A percentile compares a stretch with the other conserved stretches of the same genome.
phyloP scores from a whole-genome alignment of 192 early-diverging fungal genomes.

The Phlyctochytrium planicorne region DNA sequence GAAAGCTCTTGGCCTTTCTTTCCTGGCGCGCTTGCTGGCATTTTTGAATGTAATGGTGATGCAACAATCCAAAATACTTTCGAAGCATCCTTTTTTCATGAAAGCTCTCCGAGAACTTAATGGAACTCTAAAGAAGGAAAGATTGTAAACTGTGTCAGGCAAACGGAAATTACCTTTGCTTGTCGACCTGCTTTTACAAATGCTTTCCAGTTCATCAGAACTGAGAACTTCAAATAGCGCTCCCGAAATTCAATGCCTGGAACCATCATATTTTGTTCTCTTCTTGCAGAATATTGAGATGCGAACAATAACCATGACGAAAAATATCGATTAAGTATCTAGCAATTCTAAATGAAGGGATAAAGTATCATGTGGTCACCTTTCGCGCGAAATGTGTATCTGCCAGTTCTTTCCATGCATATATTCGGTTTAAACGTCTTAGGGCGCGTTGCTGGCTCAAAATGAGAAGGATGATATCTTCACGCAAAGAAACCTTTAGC shows the following conservation, averaged over 20 bases:
- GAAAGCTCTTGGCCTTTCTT: too few species aligned
- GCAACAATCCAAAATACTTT: too few species aligned
- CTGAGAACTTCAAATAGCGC: neutral
- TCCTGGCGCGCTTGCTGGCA: too few species aligned
- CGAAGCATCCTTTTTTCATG: too few species aligned
- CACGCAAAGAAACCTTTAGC: too few species aligned
- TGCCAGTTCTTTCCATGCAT: neutral
- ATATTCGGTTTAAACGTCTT: neutral
- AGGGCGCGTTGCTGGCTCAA: neutral
- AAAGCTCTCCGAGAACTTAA: too few species aligned
- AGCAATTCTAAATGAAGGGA: neutral
- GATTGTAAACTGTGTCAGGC: too few species aligned
- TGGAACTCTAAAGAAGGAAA: too few species aligned
- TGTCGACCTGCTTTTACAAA: neutral
- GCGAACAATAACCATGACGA: neutral
- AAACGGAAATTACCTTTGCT: too few species aligned
- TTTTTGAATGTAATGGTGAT: too few species aligned
- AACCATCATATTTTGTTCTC: neutral
- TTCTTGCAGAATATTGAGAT: neutral
- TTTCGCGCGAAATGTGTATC: neutral
- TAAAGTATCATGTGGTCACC: neutral
- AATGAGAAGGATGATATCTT: too few species aligned
- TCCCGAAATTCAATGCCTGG: neutral
- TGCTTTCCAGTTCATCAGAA: neutral
- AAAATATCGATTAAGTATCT: neutral